A percentile compares a stretch with the other conserved stretches of the same genome.
Evolutionary conservation across 2,329 filamentous ascomycete species (phyloP).

Genomic region (Diaporthe citrichinensis): DNA sequence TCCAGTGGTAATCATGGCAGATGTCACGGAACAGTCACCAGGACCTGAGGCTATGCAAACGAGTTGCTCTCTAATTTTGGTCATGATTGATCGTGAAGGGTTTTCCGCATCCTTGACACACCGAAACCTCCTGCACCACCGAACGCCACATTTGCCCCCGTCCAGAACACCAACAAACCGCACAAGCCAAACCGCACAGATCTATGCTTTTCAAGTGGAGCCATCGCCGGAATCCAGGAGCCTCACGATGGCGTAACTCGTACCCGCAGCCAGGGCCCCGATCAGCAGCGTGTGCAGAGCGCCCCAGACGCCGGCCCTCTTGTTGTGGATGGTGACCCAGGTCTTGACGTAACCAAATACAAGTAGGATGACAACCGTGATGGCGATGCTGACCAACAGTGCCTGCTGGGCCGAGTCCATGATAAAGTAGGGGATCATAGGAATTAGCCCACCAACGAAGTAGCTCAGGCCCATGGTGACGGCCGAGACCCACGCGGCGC

Average conservation of each 20-base stretch:
- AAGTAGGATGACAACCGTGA: constrained; percentile 74
- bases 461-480: constrained; percentile 78
- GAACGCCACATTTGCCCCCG: neutral
- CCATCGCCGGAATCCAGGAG: constrained; percentile 60
- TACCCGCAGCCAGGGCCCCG: constrained; percentile 75
- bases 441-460: constrained; percentile 79
- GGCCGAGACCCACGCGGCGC: constrained; percentile 68
- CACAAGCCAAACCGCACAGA: neutral
- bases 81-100: neutral
- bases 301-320: constrained; percentile 68
- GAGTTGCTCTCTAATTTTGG: neutral
- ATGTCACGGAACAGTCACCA: neutral
- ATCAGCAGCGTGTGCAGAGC: constrained; percentile 76
- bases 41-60: neutral
- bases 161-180: neutral
- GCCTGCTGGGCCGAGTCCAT: constrained; percentile 60
- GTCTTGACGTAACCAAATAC: constrained; percentile 78
- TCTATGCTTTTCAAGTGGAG: constrained; percentile 20
- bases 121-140: neutral
- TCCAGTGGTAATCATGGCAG: no score
- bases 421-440: constrained; percentile 79
- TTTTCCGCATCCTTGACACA: neutral
- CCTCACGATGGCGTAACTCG: constrained; percentile 74
- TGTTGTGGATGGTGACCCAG: constrained; percentile 64
- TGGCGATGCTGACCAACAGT: constrained; percentile 70